Percentiles rank a stretch among this genome's conserved stretches.
Evolutionary conservation across 306 rosid genomes (phyloP).

Genomic region (Luffa aegyptiaca): DNA sequence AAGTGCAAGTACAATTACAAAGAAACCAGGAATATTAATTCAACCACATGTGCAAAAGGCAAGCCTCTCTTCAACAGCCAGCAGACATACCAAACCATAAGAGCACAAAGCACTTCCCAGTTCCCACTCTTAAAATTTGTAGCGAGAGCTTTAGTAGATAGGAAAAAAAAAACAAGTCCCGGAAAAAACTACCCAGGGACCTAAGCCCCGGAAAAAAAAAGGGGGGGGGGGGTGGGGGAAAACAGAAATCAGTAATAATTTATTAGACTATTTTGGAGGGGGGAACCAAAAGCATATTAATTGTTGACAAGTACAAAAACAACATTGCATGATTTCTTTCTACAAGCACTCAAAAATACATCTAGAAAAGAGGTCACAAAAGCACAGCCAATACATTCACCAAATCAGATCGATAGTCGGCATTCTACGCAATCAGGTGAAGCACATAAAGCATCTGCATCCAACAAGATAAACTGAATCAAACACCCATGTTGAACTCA

Average conservation of each 20-base stretch:
- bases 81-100: not conserved
- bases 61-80: not conserved
- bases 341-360: constrained; percentile 4
- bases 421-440: constrained; percentile 95
- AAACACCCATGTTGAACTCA: constrained; percentile 73
- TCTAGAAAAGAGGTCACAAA: constrained; percentile 39
- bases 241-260: not conserved
- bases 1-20: not conserved
- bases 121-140: not conserved
- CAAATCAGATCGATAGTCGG: constrained; percentile 81
- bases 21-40: not conserved
- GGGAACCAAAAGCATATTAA: not conserved
- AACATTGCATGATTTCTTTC: not conserved
- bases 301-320: not conserved
- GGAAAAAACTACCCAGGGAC: not conserved
- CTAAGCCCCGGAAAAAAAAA: not conserved
- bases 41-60: not conserved
- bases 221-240: not conserved
- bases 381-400: constrained; percentile 74
- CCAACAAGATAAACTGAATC: constrained; percentile 96
- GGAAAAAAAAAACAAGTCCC: too few species aligned
- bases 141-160: too few species aligned
- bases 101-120: not conserved
- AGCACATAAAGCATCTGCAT: constrained; percentile 93
- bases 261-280: not conserved